phyloP scores from a whole-genome alignment of 1,139 yeast species.

The Diutina rugosa region DNA sequence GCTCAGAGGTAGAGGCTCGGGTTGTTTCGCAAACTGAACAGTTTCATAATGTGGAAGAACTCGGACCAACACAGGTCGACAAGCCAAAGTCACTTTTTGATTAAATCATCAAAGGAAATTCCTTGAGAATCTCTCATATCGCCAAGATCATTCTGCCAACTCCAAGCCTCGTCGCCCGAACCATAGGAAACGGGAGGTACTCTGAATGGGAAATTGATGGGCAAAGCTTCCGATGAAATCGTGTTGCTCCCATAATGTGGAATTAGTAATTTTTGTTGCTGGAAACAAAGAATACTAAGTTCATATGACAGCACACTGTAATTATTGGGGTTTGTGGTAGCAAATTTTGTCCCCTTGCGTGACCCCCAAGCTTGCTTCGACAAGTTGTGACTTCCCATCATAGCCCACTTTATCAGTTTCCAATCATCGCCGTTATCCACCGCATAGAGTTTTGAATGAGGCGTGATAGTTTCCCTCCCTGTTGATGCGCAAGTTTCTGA shows the following conservation, averaged over 20 bases:
- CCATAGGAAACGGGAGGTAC: conserved; percentile 34
- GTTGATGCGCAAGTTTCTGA: conserved; percentile 7
- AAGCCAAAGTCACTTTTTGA: conserved; percentile 25
- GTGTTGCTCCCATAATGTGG: conserved; percentile 31
- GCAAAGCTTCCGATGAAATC: conserved; percentile 9
- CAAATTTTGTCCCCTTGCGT: background rate
- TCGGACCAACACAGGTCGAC: conserved; percentile 25
- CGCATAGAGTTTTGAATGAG: conserved; percentile 27
- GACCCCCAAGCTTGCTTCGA: conserved; percentile 63
- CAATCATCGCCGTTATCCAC: conserved; percentile 38
- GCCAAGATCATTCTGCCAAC: conserved; percentile 14
- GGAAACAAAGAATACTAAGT: conserved; percentile 35
- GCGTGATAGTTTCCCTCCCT: conserved; percentile 23
- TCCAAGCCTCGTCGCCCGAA: conserved; percentile 36
- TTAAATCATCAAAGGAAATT: conserved; percentile 4
- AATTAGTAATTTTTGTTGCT: conserved; percentile 11
- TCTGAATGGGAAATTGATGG: conserved; percentile 40
- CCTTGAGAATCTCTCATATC: conserved; percentile 12
- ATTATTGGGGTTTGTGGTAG: conserved; percentile 11
- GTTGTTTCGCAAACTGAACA: conserved; percentile 6
- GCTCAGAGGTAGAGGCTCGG: background rate
- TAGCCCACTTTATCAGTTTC: conserved; percentile 41
- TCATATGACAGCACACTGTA: conserved; percentile 35
- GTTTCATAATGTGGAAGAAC: conserved; percentile 6
- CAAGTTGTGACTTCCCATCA: conserved; percentile 55